phyloP scores from a whole-genome alignment of 768 basidiomycete genomes.

The Candolleomyces aberdarensis region DNA sequence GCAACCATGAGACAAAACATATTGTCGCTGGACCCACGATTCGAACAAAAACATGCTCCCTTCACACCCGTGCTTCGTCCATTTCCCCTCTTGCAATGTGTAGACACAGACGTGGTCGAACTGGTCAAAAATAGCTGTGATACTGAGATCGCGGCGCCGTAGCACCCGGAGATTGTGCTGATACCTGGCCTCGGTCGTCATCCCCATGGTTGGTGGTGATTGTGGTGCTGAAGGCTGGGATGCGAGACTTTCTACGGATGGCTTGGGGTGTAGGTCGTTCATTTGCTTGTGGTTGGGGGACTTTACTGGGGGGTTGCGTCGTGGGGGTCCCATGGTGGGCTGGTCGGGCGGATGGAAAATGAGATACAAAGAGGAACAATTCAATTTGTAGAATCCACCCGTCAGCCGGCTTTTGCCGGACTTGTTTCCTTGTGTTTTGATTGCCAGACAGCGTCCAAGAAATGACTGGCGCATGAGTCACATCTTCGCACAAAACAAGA shows the following conservation, averaged over 20 bases:
- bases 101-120: slow-evolving; percentile 87
- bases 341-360: background rate
- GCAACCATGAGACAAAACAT: background rate
- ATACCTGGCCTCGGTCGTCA: slow-evolving; percentile 67
- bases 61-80: slow-evolving; percentile 82
- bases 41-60: slow-evolving; percentile 91
- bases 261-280: background rate
- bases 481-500: background rate
- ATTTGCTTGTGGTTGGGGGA: background rate
- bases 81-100: slow-evolving; percentile 67
- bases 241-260: background rate
- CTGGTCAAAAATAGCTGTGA: slow-evolving; percentile 79
- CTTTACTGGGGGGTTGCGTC: background rate
- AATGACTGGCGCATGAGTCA: background rate
- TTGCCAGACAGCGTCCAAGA: background rate
- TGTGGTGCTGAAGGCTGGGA: background rate
- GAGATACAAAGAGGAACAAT: background rate
- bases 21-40: slow-evolving; percentile 46
- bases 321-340: slow-evolving; percentile 1
- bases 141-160: slow-evolving; percentile 74
- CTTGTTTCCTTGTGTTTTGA: background rate
- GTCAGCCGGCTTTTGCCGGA: background rate
- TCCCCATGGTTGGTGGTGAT: slow-evolving; percentile 36
- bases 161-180: slow-evolving; percentile 78
- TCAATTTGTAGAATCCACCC: background rate